Base-by-base conservation (phyloP, 2,329 filamentous ascomycete species). In the Botrytis paeoniae region DNA sequence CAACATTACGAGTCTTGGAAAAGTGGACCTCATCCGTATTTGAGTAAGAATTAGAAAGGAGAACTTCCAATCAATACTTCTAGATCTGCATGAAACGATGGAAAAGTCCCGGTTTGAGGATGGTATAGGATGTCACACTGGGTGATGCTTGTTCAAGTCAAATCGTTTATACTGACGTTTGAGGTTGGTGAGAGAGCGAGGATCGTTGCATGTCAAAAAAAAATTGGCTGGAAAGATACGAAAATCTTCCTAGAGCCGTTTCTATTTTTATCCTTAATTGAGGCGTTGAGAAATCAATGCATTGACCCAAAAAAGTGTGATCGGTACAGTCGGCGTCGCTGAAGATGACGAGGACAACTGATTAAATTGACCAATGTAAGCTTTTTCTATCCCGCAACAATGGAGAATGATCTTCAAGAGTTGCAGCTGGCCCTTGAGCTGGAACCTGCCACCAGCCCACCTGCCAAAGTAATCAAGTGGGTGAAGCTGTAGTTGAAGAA, bases 1-100 rank as follows among this genome's bases (percentile, higher is more conserved):
- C 72, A 64, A 71, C 59, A 69, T 64, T 62, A 65, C 48, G 32
- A 71, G 72, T 71, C 72, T 73, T 71, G 61, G 72, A 66, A 73
- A 73, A 72, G 72, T 71, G 72, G 72, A 62, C 20, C 51, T 32
- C 32, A 9, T 32, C 69, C 61, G 62, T 72, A 71, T 71, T 64
- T 41, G 59, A 71, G n/a, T 64, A 29, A 51, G 37, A 71, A 43
- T 39, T 62, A 65, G 43, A 41, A 66, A 69, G 65, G 65, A 69
- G 65, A 69, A 41, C 64, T 66, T 57, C 48, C 35, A 57, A 57
- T 69, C 48, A 57, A 69, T 57, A 69, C 48, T 69, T 54, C 45
- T 39, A 54, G 45, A 68, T 54, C 45, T 39, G 64, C 45, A 68
- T 68, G 45, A 68, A 68, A 66, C 64, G 45, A 22, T 68, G 10